phyloP scores from a whole-genome alignment of 176 grass and related monocot genomes.

The Cenchrus fungigraminus region DNA sequence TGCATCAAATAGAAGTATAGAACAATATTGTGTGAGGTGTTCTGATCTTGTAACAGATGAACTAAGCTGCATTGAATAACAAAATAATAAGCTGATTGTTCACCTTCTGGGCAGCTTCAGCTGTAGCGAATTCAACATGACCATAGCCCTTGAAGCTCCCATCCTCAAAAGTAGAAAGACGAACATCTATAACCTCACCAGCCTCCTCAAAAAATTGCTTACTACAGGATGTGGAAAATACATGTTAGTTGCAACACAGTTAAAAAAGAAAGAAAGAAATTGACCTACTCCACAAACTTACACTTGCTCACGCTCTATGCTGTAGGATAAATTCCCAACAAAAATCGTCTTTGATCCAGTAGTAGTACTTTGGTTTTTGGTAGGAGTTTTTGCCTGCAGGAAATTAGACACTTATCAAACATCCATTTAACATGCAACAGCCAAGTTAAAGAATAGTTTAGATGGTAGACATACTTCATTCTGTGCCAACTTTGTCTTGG shows the following conservation, averaged over 20 bases:
- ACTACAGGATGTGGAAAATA: conserved; percentile 38
- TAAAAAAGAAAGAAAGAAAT: background rate
- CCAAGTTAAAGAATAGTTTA: background rate
- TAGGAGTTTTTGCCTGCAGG: conserved; percentile 60
- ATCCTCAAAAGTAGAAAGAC: conserved; percentile 51
- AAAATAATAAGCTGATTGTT: background rate
- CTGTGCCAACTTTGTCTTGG: conserved; percentile 35
- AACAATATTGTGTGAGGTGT: background rate
- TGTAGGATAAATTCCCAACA: conserved; percentile 65
- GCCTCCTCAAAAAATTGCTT: conserved; percentile 67
- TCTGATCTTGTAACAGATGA: background rate
- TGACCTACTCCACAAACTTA: conserved; percentile 44
- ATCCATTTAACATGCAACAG: background rate
- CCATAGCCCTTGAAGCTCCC: conserved; percentile 61
- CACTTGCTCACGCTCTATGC: conserved; percentile 55
- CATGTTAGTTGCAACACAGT: background rate
- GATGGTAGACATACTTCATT: conserved; percentile 37
- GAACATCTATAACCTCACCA: conserved; percentile 65
- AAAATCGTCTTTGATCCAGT: conserved; percentile 66
- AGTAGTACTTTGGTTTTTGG: conserved; percentile 40
- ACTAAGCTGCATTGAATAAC: background rate
- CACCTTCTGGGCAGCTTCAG: conserved; percentile 75
- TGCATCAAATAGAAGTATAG: background rate
- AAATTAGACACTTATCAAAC: background rate
- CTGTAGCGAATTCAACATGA: conserved; percentile 79